Percentiles rank a stretch among this genome's conserved stretches.
These are phyloP conservation scores for Exophiala mesophila DNA, from an alignment of 2,329 filamentous ascomycete species.

Conservation along the genomic window DNA sequence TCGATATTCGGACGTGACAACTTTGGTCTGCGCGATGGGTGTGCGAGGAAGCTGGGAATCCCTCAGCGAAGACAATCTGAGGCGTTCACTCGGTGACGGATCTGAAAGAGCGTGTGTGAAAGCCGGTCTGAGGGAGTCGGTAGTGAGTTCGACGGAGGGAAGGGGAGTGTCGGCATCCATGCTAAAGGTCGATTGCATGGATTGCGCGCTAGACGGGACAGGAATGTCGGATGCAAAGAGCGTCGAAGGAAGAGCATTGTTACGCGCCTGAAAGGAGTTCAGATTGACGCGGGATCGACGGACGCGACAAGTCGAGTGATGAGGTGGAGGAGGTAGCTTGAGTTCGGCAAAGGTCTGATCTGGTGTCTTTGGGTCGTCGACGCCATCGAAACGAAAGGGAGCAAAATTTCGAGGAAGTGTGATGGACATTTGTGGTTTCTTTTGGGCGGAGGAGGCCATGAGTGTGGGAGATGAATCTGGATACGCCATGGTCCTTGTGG, in stretches of 20 bases:
- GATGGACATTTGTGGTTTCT: constrained; percentile 39
- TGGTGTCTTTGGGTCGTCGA: constrained; percentile 39
- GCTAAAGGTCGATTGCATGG: constrained; percentile 11
- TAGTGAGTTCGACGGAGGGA: constrained; percentile 25
- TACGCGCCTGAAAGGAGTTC: constrained; percentile 33
- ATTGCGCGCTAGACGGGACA: constrained; percentile 34
- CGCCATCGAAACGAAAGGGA: constrained; percentile 32
- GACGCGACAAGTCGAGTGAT: constrained; percentile 40
- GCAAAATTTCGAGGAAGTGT: constrained; percentile 46
- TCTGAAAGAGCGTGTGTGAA: constrained; percentile 22
- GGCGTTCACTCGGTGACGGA: constrained; percentile 31
- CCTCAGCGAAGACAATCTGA: constrained; percentile 36
- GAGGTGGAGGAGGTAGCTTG: constrained; percentile 41
- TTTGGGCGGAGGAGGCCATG: constrained; percentile 28
- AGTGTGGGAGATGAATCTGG: constrained; percentile 24
- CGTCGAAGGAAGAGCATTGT: constrained; percentile 29
- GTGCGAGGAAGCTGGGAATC: constrained; percentile 38
- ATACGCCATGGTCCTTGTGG: constrained; percentile 16
- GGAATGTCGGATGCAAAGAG: constrained; percentile 35
- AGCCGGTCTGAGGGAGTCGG: constrained; percentile 6
- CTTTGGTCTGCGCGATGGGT: constrained; percentile 42
- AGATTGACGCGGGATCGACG: constrained; percentile 37
- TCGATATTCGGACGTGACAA: constrained; percentile 32
- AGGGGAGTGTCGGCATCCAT: constrained; percentile 28
- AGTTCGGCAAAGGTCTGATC: constrained; percentile 37